Evolutionary conservation across 805 yeast species (phyloP).

Genomic region (Metschnikowia santaceciliae): DNA sequence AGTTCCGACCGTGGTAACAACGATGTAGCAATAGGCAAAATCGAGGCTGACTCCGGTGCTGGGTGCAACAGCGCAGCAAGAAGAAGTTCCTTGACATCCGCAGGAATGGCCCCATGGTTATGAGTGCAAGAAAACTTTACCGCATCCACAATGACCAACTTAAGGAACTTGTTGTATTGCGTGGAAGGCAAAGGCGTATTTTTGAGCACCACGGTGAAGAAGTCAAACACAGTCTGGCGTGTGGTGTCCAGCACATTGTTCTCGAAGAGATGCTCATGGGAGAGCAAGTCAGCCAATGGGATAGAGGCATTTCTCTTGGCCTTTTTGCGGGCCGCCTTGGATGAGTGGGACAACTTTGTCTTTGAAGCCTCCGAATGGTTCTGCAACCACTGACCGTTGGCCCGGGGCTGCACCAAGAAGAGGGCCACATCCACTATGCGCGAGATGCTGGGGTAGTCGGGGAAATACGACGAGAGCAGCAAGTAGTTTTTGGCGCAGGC

Average conservation of each 20-base stretch:
- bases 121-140: slow-evolving; percentile 25
- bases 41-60: slow-evolving; percentile 56
- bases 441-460: slow-evolving; percentile 50
- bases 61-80: slow-evolving; percentile 65
- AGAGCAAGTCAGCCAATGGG: slow-evolving; percentile 63
- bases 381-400: slow-evolving; percentile 2
- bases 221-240: slow-evolving; percentile 32
- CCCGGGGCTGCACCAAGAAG: slow-evolving; percentile 36
- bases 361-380: slow-evolving; percentile 1
- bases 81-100: slow-evolving; percentile 36
- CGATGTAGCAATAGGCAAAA: slow-evolving; percentile 65
- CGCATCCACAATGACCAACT: slow-evolving; percentile 34
- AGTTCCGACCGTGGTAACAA: slow-evolving; percentile 48
- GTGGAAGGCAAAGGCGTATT: slow-evolving; percentile 56
- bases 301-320: slow-evolving; percentile 40
- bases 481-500: slow-evolving; percentile 25
- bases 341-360: slow-evolving; percentile 8
- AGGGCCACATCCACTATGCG: slow-evolving; percentile 59
- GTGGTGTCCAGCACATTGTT: slow-evolving; percentile 39
- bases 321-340: slow-evolving; percentile 28
- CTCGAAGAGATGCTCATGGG: slow-evolving; percentile 58
- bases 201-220: slow-evolving; percentile 47
- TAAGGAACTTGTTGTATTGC: slow-evolving; percentile 54
- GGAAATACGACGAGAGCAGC: slow-evolving; percentile 34
- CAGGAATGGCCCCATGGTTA: slow-evolving; percentile 22